phyloP scores from a whole-genome alignment of 331 rosid species.

The Quercus tomentella region DNA sequence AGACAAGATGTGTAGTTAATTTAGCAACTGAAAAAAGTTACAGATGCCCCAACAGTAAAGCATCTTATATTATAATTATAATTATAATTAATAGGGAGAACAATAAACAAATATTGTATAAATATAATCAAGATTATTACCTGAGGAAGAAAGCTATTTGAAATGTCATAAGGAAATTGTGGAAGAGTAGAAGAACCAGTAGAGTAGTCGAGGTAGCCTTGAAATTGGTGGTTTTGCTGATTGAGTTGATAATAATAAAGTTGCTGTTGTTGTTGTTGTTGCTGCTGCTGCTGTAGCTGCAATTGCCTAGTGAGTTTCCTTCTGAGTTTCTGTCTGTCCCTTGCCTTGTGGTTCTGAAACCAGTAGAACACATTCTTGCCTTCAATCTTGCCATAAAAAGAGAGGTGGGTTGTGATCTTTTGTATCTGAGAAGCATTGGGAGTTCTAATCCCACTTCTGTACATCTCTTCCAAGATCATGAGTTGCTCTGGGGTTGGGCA shows the following conservation, averaged over 20 bases:
- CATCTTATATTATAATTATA: no score
- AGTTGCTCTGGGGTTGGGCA: constrained; percentile 92
- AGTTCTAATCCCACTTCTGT: constrained; percentile 73
- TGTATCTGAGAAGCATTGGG: constrained; percentile 90
- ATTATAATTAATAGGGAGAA: no score
- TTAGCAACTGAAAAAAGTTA: background rate
- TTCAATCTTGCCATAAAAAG: constrained; percentile 83
- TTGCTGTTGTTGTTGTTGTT: background rate
- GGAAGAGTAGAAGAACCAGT: constrained; percentile 14
- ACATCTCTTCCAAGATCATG: constrained; percentile 88
- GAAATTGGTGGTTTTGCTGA: constrained; percentile 17
- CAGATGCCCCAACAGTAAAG: background rate
- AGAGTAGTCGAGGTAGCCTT: constrained; percentile 3
- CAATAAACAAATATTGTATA: no score
- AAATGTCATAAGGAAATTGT: constrained; percentile 12
- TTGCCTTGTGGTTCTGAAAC: constrained; percentile 98
- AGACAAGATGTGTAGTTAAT: background rate
- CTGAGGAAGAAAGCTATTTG: constrained; percentile 21
- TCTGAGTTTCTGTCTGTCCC: constrained; percentile 84
- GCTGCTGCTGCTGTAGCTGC: constrained; percentile 47
- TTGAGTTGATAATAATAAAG: constrained; percentile 17
- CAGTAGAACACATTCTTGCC: constrained; percentile 97
- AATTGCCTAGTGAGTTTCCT: constrained; percentile 76
- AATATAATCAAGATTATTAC: background rate
- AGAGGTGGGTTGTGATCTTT: constrained; percentile 82